A percentile compares a stretch with the other conserved stretches of the same genome.
Conservation (phyloP, 2,329 filamentous ascomycete genomes). For the Neopestalotiopsis clavispora region DNA sequence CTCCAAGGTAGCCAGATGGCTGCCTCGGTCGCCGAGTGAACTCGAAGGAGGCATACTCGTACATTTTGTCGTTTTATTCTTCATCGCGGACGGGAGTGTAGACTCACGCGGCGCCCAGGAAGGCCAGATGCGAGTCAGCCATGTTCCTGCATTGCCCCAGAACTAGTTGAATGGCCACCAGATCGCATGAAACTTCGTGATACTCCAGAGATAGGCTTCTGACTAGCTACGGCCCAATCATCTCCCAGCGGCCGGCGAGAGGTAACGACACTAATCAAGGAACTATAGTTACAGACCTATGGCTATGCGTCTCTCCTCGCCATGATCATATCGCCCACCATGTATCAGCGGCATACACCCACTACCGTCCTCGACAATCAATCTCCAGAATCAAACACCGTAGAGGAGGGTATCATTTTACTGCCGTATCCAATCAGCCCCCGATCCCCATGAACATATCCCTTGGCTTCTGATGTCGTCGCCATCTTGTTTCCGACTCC, state of each 20-base stretch:
- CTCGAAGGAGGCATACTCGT: no score
- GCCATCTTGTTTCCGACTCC: background rate
- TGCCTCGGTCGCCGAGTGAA: no score
- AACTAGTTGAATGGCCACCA: background rate
- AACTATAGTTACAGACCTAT: background rate
- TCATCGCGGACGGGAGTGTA: background rate
- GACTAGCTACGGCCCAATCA: background rate
- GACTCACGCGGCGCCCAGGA: background rate
- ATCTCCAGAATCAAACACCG: background rate
- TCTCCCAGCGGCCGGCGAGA: background rate
- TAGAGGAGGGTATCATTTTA: background rate
- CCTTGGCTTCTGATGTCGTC: background rate
- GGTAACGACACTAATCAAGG: background rate
- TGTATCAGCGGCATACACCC: background rate
- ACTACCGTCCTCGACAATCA: background rate
- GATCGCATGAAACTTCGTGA: conserved; percentile 2
- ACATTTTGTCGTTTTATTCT: background rate
- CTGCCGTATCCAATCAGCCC: background rate
- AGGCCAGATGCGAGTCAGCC: background rate
- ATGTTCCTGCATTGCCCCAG: conserved; percentile 1
- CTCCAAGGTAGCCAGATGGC: no score
- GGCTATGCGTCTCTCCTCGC: background rate
- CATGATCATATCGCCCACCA: background rate
- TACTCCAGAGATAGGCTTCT: background rate
- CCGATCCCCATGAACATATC: background rate